Percentiles rank a stretch among this genome's conserved stretches.
phyloP scores from a whole-genome alignment of 2,329 filamentous ascomycete species.

The Monilinia polystroma region DNA sequence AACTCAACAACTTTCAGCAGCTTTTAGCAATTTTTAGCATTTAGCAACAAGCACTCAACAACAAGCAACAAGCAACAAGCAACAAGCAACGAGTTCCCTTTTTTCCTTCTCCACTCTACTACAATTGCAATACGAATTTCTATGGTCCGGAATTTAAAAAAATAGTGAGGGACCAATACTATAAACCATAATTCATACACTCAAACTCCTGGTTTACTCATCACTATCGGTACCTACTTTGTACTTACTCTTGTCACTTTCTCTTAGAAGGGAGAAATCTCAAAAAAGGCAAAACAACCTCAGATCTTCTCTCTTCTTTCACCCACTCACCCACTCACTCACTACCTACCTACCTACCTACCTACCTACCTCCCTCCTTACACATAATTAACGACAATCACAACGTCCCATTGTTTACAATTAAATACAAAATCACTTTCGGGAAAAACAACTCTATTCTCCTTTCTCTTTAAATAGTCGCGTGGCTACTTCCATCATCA shows the following conservation, averaged over 20 bases:
- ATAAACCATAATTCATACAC: neutral
- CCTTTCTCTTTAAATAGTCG: conserved; percentile 11
- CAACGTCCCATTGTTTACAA: conserved; percentile 16
- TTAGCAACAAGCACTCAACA: too few species aligned
- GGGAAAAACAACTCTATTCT: too few species aligned
- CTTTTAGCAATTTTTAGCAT: too few species aligned
- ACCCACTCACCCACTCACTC: neutral
- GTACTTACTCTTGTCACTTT: neutral
- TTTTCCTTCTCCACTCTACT: conserved; percentile 17
- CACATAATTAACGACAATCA: conserved; percentile 9
- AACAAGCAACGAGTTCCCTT: conserved; percentile 9
- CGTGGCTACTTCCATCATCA: conserved; percentile 20
- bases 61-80: too few species aligned
- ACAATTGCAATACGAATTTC: conserved; percentile 20
- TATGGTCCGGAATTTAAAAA: conserved; percentile 18
- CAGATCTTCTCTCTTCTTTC: neutral
- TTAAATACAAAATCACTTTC: neutral
- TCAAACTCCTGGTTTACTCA: neutral
- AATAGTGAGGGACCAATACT: conserved; percentile 17
- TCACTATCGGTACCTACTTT: conserved; percentile 1
- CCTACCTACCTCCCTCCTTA: too few species aligned
- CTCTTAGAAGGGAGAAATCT: conserved; percentile 17
- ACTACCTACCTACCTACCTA: too few species aligned
- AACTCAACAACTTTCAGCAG: too few species aligned
- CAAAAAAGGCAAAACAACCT: neutral